Percentiles rank a stretch among this genome's conserved stretches.
These are phyloP conservation scores for Trebouxia sp. DNA, from an alignment of 139 green algal genomes.

Conservation along the genomic window DNA sequence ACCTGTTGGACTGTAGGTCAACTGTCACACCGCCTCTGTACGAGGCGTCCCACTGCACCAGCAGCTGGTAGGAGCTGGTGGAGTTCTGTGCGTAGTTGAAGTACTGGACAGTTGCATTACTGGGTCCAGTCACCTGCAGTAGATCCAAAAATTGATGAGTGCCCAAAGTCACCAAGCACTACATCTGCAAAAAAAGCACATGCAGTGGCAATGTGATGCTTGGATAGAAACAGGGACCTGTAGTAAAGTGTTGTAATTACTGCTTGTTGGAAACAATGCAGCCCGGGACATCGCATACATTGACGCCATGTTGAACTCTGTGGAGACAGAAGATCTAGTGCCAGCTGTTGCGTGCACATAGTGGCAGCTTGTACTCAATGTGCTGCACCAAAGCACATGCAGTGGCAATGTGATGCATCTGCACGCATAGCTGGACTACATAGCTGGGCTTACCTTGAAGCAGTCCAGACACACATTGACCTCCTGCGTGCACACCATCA, in stretches of 20 bases:
- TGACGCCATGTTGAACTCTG: too few relatives aligned
- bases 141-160: neutral
- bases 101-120: slow-evolving; percentile 20
- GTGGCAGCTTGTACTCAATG: too few relatives aligned
- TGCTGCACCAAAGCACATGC: neutral
- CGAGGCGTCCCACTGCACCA: slow-evolving; percentile 24
- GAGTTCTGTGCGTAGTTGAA: slow-evolving; percentile 27
- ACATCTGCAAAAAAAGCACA: neutral
- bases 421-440: too few relatives aligned
- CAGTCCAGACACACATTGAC: slow-evolving; percentile 25
- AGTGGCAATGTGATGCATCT: neutral
- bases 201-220: neutral
- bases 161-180: neutral
- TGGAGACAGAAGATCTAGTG: neutral
- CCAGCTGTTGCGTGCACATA: too few relatives aligned
- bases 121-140: slow-evolving; percentile 9
- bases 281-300: too few relatives aligned
- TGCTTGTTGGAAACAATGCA: neutral
- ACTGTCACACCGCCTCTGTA: slow-evolving; percentile 30
- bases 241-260: too few relatives aligned
- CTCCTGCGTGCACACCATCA: slow-evolving; percentile 28
- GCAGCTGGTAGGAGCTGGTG: slow-evolving; percentile 25
- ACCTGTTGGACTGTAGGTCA: slow-evolving; percentile 24
- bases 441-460: slow-evolving; percentile 16
- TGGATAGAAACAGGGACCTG: too few relatives aligned